Percentiles rank a stretch among this genome's conserved stretches.
phyloP scores from a whole-genome alignment of 345 rosid species.

The Salix suchowensis region DNA sequence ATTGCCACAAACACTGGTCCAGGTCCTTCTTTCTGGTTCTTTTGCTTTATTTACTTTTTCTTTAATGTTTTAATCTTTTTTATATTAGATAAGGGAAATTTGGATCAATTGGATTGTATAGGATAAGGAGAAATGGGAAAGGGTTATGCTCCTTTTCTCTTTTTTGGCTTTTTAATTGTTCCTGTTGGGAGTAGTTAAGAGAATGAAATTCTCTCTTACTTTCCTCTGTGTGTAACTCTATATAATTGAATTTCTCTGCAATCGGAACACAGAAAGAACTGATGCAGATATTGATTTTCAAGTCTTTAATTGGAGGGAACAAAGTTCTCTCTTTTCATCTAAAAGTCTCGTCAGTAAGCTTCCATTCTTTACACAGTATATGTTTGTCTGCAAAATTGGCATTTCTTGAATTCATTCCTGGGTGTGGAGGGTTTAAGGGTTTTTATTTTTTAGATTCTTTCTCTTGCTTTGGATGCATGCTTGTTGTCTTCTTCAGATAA shows the following conservation, averaged over 20 bases:
- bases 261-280: constrained; percentile 16
- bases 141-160: constrained; percentile 22
- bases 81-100: constrained; percentile 24
- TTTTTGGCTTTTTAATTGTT: constrained; percentile 12
- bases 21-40: constrained; percentile 23
- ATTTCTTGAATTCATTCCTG: constrained; percentile 5
- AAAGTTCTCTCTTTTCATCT: constrained; percentile 27
- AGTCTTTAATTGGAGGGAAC: constrained; percentile 18
- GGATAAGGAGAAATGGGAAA: constrained; percentile 28
- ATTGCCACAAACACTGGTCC: constrained; percentile 38
- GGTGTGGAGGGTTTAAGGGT: background rate
- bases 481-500: background rate
- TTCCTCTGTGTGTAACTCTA: constrained; percentile 31
- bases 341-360: background rate
- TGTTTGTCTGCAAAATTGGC: background rate
- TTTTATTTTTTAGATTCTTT: background rate
- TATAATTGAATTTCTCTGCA: constrained; percentile 16
- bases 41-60: constrained; percentile 28
- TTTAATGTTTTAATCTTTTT: constrained; percentile 22
- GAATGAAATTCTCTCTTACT: constrained; percentile 41
- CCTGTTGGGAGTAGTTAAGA: constrained; percentile 26
- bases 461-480: background rate
- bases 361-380: background rate
- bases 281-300: constrained; percentile 15
- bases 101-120: constrained; percentile 47